These are phyloP conservation scores for Umbellularia californica DNA, from an alignment of 164 flowering plant species.

Conservation along the genomic window DNA sequence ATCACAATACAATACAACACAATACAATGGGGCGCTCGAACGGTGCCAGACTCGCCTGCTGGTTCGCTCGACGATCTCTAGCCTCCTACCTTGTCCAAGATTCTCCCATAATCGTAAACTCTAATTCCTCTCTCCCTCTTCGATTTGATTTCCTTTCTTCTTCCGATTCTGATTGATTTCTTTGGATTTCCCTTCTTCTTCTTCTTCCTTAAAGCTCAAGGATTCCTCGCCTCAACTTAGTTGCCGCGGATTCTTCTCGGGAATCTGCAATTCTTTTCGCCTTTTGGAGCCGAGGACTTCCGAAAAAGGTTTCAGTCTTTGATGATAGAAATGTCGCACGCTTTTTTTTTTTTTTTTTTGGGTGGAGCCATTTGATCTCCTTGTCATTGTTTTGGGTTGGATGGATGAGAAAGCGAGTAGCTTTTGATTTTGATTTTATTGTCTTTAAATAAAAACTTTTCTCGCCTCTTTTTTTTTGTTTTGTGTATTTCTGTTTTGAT, in stretches of 20 bases:
- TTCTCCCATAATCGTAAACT: conserved; percentile 21
- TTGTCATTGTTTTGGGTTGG: background rate
- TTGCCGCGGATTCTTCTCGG: conserved; percentile 32
- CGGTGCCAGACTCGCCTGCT: conserved; percentile 38
- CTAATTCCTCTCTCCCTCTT: background rate
- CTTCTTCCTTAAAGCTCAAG: conserved; percentile 21
- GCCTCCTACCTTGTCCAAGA: conserved; percentile 13
- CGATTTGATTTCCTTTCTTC: background rate
- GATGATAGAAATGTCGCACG: too few relatives aligned
- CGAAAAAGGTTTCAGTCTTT: conserved; percentile 13
- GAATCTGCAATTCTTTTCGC: conserved; percentile 19
- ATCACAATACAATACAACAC: too few relatives aligned
- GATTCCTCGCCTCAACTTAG: conserved; percentile 16
- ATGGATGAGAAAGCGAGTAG: background rate
- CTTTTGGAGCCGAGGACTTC: conserved; percentile 15
- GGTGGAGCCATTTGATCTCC: background rate
- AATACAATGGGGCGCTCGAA: conserved; percentile 47
- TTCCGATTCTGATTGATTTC: background rate
- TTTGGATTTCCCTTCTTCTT: background rate
- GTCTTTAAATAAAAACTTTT: background rate
- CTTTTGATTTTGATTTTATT: background rate
- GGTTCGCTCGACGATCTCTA: conserved; percentile 31
- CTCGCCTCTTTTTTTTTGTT: background rate
- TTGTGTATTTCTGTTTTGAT: background rate
- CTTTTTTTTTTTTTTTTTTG: too few relatives aligned